phyloP scores from a whole-genome alignment of 2,329 filamentous ascomycete genomes.

The Sporothrix pseudoabietina region DNA sequence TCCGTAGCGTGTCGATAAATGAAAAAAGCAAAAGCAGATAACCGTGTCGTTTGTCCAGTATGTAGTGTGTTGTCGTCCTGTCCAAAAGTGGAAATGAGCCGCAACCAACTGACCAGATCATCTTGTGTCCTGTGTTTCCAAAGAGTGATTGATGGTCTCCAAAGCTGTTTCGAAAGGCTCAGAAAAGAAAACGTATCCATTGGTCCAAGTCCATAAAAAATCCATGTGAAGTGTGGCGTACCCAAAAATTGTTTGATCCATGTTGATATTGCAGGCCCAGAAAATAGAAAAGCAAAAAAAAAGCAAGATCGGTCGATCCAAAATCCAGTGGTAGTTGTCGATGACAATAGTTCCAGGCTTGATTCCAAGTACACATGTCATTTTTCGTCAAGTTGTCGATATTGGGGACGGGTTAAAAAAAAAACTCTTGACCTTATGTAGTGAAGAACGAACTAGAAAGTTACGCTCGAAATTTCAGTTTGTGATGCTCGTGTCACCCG shows the following conservation, averaged over 20 bases:
- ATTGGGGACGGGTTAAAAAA: background rate
- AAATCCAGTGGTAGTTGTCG: background rate
- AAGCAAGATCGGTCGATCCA: background rate
- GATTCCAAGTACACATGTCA: background rate
- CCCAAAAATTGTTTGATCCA: background rate
- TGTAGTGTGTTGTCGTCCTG: slow-evolving; percentile 1
- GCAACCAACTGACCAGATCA: slow-evolving; percentile 21
- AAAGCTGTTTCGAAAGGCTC: background rate
- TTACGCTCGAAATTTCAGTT: slow-evolving; percentile 18
- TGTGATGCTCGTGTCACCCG: slow-evolving; percentile 3
- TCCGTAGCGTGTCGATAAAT: slow-evolving; percentile 3
- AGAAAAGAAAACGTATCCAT: background rate
- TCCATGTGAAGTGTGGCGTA: background rate
- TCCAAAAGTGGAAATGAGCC: background rate
- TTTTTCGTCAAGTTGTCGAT: background rate
- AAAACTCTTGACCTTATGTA: background rate
- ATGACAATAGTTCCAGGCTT: background rate
- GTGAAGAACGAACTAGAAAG: background rate
- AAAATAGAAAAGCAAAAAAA: background rate
- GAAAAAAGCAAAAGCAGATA: slow-evolving; percentile 16
- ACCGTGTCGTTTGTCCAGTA: background rate
- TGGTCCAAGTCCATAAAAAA: slow-evolving; percentile 9
- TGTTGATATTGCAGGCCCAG: background rate
- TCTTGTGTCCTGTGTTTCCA: slow-evolving; percentile 31
- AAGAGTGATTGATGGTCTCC: slow-evolving; percentile 24